A percentile compares a stretch with the other conserved stretches of the same genome.
phyloP scores from a whole-genome alignment of 2,329 filamentous ascomycete species.

The Dothideomycetes sp. region DNA sequence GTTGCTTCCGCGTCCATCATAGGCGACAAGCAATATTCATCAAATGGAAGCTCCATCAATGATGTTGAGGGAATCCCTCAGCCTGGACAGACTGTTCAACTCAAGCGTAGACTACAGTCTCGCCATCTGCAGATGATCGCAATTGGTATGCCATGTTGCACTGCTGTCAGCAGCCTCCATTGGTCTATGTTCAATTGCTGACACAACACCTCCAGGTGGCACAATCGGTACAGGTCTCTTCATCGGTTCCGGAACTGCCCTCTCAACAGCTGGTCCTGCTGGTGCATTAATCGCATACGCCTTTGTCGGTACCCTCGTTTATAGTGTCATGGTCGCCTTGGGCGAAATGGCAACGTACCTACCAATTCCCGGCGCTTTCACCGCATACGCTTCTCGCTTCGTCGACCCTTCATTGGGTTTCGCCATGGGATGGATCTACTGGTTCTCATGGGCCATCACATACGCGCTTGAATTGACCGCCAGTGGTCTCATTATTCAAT shows the following conservation, averaged over 20 bases:
- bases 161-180: no score
- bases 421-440: constrained; percentile 40
- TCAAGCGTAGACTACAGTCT: constrained; percentile 27
- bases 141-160: constrained; percentile 24
- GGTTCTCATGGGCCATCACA: constrained; percentile 35
- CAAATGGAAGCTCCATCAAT: constrained; percentile 2
- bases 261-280: constrained; percentile 32
- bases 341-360: constrained; percentile 55
- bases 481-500: constrained; percentile 31
- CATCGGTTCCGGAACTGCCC: constrained; percentile 31
- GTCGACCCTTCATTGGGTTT: constrained; percentile 39
- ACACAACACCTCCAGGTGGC: constrained; percentile 15
- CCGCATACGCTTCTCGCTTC: constrained; percentile 39
- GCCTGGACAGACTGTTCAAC: constrained; percentile 23
- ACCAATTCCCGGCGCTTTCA: constrained; percentile 47
- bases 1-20: not conserved
- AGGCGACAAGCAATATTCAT: constrained; percentile 2
- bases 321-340: constrained; percentile 39
- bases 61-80: constrained; percentile 9
- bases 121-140: constrained; percentile 32
- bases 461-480: constrained; percentile 32
- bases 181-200: not conserved
- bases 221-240: constrained; percentile 31
- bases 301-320: constrained; percentile 38
- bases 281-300: constrained; percentile 37